Evolutionary conservation across 129 eudicot species (phyloP).

Genomic region (Ambrosia artemisiifolia): DNA sequence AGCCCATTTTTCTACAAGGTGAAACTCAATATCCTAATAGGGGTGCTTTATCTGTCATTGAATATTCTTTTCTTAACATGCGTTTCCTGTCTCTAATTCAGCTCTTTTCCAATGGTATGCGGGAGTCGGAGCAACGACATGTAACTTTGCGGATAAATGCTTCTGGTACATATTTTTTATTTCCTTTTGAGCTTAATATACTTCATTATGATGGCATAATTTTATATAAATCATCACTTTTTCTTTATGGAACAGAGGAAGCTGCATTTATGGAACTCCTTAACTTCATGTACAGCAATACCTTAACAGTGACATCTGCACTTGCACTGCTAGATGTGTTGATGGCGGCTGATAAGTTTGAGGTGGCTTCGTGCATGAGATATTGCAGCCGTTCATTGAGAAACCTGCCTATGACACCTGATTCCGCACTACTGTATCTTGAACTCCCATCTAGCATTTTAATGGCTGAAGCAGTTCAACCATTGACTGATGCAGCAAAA

Average conservation of each 20-base stretch:
- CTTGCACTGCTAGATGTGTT: slow-evolving; percentile 66
- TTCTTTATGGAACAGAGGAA: slow-evolving; percentile 58
- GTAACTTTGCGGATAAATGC: slow-evolving; percentile 73
- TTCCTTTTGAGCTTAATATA: not conserved
- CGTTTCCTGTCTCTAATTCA: slow-evolving; percentile 18
- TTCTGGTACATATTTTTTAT: slow-evolving; percentile 41
- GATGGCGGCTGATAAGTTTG: slow-evolving; percentile 81
- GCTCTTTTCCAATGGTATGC: slow-evolving; percentile 91
- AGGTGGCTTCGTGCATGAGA: slow-evolving; percentile 81
- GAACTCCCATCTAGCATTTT: slow-evolving; percentile 71
- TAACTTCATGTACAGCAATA: slow-evolving; percentile 79
- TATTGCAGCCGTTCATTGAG: slow-evolving; percentile 62
- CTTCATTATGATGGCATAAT: not conserved
- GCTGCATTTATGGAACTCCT: slow-evolving; percentile 77
- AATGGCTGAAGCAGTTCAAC: slow-evolving; percentile 81
- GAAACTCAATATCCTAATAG: slow-evolving; percentile 1
- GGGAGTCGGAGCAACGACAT: slow-evolving; percentile 84
- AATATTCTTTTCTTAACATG: slow-evolving; percentile 8
- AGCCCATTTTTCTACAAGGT: slow-evolving; percentile 95
- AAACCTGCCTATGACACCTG: slow-evolving; percentile 72
- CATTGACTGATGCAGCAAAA: slow-evolving; percentile 71
- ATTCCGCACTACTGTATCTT: slow-evolving; percentile 63
- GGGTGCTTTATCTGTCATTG: not conserved
- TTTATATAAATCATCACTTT: not conserved
- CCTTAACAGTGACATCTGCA: slow-evolving; percentile 49